Base-by-base conservation (phyloP, 805 yeast genomes). In the Candida sphagnicola region DNA sequence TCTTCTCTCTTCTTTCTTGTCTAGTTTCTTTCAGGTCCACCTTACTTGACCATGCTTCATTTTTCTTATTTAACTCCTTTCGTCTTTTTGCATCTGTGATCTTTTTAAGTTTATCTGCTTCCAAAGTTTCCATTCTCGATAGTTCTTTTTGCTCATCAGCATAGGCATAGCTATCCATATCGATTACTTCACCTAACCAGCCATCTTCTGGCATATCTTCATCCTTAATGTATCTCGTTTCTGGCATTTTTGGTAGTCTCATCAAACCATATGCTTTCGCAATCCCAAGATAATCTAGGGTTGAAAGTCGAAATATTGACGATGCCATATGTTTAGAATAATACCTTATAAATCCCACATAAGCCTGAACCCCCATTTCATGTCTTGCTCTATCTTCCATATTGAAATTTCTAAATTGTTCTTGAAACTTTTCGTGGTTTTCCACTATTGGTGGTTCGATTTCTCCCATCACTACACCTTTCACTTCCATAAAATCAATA, bases 201-300 rank as follows among this genome's bases (percentile, higher is more conserved):
- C 96, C 97, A 44, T 78, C 81, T 36, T 72, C 77, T 0, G 89
- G 85, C 51, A 80, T 62, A 10, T 59, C 47, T 2, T 71, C 76
- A 28, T 62, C 54, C 21, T 70, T 53, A 2, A 80, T 65, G 48
- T 73, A 67, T 38, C 65, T 67, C 16, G 81, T 74, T 55, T 93
- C 99, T 0, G 99, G 99, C 98, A 95, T 93, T 49, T 81, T 78
- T 6, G 99, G 99, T 42, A 91, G 62, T 48, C 96, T 72, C 31
- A 86, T 61, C 2, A 93, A 60, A 1, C 96, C 95, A 58, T 85
- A 89, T 66, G 85, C 71, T 46, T 69, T 74, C 1, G 93, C 95
- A 5, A 85, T 46, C 0, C 82, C 84, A 18, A 80, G 56, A 49
- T 84, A 84, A 56, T 91, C 95, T 39, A 93, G 61, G 5, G 78